These are phyloP conservation scores for Dictyostelium purpureum DNA, from an alignment of 78 protist genomes.

Conservation along the genomic window DNA sequence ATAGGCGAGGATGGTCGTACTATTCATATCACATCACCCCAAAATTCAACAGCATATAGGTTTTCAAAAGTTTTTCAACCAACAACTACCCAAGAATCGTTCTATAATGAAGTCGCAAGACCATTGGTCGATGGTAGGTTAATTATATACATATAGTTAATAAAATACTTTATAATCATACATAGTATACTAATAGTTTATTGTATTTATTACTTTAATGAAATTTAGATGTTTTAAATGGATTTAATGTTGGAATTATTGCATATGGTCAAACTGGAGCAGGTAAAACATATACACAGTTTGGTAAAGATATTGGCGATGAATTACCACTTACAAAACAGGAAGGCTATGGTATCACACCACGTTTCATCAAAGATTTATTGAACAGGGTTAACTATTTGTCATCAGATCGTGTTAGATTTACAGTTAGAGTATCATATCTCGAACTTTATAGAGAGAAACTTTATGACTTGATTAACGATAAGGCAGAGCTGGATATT, in stretches of 20 bases:
- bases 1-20: neutral
- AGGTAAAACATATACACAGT: constrained; percentile 81
- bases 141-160: too few species aligned
- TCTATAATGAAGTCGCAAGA: constrained; percentile 14
- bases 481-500: neutral
- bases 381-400: neutral
- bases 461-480: constrained; percentile 35
- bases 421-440: neutral
- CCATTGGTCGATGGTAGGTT: constrained; percentile 51
- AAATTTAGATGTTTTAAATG: too few species aligned
- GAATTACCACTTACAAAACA: neutral
- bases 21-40: neutral
- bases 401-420: neutral
- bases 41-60: neutral
- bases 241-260: neutral
- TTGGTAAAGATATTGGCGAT: neutral
- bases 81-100: constrained; percentile 18
- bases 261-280: constrained; percentile 80
- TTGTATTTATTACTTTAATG: too few species aligned
- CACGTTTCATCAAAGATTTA: constrained; percentile 29
- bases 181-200: too few species aligned
- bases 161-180: too few species aligned
- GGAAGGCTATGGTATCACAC: constrained; percentile 73
- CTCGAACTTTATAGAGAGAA: constrained; percentile 47
- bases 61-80: constrained; percentile 30